These are phyloP conservation scores for Fusarium mexicanum DNA, from an alignment of 2,329 filamentous ascomycete species.

Conservation along the genomic window DNA sequence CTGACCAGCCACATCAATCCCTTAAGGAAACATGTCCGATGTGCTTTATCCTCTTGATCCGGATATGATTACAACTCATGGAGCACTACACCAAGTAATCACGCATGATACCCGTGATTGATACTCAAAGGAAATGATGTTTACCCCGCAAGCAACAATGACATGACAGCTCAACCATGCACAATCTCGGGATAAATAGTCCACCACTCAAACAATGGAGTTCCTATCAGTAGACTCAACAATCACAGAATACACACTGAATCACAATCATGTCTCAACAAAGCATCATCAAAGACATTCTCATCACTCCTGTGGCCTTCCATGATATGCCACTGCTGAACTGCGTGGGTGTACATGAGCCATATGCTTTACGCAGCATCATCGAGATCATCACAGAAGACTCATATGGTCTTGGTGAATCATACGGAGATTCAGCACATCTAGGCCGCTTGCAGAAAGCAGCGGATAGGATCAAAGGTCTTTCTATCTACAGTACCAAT, in stretches of 20 bases:
- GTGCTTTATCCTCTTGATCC: slow-evolving; percentile 9
- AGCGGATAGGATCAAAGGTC: slow-evolving; percentile 44
- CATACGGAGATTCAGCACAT: slow-evolving; percentile 53
- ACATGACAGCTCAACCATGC: background rate
- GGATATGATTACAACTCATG: slow-evolving; percentile 9
- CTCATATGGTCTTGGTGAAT: slow-evolving; percentile 52
- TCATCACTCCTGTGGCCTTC: slow-evolving; percentile 56
- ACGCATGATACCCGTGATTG: background rate
- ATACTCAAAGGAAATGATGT: background rate
- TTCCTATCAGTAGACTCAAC: background rate
- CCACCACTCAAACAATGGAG: slow-evolving; percentile 22
- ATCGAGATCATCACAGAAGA: slow-evolving; percentile 51
- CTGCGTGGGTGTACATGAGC: slow-evolving; percentile 55
- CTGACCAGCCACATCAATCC: background rate
- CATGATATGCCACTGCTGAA: slow-evolving; percentile 57
- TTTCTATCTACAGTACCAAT: slow-evolving; percentile 71
- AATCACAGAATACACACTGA: background rate
- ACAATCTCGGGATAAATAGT: slow-evolving; percentile 23
- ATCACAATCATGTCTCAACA: slow-evolving; percentile 40
- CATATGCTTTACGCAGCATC: slow-evolving; percentile 54
- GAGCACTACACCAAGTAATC: background rate
- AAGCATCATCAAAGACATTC: slow-evolving; percentile 49
- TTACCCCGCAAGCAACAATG: slow-evolving; percentile 9
- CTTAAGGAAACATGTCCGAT: slow-evolving; percentile 14
- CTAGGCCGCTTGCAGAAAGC: slow-evolving; percentile 47